phyloP scores from a whole-genome alignment of 352 stramenopile genomes.

The Pythium brachiatum region DNA sequence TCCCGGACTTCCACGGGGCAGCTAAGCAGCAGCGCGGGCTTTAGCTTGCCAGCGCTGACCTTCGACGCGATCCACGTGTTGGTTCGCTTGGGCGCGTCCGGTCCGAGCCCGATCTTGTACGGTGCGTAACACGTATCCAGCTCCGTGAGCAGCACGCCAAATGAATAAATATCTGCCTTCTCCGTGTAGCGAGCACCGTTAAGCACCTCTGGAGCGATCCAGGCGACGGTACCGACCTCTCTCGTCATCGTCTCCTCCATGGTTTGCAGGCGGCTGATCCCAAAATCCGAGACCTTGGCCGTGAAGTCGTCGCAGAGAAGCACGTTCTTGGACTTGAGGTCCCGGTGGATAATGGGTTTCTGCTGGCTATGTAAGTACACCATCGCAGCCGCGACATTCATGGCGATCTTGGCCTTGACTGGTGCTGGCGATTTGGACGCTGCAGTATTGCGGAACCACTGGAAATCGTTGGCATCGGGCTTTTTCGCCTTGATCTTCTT shows the following conservation, averaged over 20 bases:
- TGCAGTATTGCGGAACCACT: slow-evolving; percentile 6
- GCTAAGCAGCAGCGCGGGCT: slow-evolving; percentile 18
- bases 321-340: slow-evolving; percentile 16
- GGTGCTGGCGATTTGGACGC: not conserved
- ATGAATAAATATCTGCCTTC: slow-evolving; percentile 39
- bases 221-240: slow-evolving; percentile 35
- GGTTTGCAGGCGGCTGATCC: slow-evolving; percentile 25
- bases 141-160: slow-evolving; percentile 36
- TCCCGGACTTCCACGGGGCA: slow-evolving; percentile 24
- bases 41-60: slow-evolving; percentile 22
- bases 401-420: slow-evolving; percentile 11
- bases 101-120: slow-evolving; percentile 19
- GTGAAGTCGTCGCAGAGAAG: slow-evolving; percentile 9
- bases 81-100: slow-evolving; percentile 7
- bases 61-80: slow-evolving; percentile 34
- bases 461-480: slow-evolving; percentile 5
- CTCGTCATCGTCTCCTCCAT: slow-evolving; percentile 33
- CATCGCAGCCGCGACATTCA: slow-evolving; percentile 16
- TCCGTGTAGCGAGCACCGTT: slow-evolving; percentile 32
- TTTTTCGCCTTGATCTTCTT: slow-evolving; percentile 4
- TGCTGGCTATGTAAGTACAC: slow-evolving; percentile 22
- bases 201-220: slow-evolving; percentile 42
- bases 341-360: slow-evolving; percentile 15
- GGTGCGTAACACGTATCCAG: slow-evolving; percentile 27
- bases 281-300: slow-evolving; percentile 36